Evolutionary conservation across 2,329 filamentous ascomycete species (phyloP).

Genomic region (Penicillium vulpinum): DNA sequence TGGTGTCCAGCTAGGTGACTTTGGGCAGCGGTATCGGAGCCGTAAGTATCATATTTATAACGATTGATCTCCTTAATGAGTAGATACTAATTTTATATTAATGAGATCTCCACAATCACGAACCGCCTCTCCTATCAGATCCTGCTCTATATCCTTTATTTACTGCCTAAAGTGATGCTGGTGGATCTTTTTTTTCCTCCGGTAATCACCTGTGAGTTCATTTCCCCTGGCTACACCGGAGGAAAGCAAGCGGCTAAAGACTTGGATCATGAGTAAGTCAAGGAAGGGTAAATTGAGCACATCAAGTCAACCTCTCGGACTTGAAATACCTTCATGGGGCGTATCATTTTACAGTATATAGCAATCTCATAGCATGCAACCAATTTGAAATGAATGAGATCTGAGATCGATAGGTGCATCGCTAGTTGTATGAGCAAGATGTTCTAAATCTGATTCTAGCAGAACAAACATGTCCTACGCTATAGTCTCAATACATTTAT

Average conservation of each 20-base stretch:
- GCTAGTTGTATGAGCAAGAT: too few relatives aligned
- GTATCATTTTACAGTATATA: too few relatives aligned
- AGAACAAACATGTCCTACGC: too few relatives aligned
- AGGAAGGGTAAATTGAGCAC: neutral
- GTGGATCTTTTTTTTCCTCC: neutral
- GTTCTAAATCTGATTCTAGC: too few relatives aligned
- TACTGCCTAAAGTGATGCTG: neutral
- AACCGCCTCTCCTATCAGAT: neutral
- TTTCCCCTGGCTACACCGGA: neutral
- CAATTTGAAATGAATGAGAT: too few relatives aligned
- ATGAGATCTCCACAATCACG: neutral
- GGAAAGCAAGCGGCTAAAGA: neutral
- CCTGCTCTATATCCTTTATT: neutral
- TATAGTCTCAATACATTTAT: too few relatives aligned
- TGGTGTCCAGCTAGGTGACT: conserved; percentile 54
- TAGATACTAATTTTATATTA: neutral
- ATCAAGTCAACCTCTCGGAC: neutral
- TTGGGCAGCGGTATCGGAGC: conserved; percentile 17
- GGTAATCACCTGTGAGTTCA: neutral
- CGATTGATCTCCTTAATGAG: too few relatives aligned
- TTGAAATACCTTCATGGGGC: too few relatives aligned
- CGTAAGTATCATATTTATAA: neutral
- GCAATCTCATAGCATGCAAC: too few relatives aligned
- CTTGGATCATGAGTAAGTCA: neutral
- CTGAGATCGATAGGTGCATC: too few relatives aligned